phyloP scores from a whole-genome alignment of 2,329 filamentous ascomycete genomes.

The Aspergillus caelatus region DNA sequence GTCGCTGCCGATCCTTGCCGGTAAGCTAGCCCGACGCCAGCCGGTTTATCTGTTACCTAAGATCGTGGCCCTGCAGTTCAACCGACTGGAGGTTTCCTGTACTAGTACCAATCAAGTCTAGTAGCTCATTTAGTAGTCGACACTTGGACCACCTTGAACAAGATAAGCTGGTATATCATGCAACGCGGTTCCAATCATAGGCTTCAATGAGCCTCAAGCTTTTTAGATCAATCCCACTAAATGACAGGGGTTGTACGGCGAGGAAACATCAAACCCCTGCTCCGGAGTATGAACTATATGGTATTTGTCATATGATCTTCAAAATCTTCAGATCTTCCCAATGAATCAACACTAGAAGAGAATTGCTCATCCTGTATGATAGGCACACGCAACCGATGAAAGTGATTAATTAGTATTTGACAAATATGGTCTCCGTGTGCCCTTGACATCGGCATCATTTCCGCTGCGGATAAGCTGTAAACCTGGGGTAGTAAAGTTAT shows the following conservation, averaged over 20 bases:
- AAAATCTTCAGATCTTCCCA: background rate
- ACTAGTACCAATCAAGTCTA: background rate
- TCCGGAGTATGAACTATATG: background rate
- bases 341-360: background rate
- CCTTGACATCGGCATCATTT: background rate
- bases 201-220: background rate
- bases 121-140: background rate
- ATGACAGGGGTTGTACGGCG: background rate
- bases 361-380: background rate
- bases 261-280: background rate
- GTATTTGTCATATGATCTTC: background rate
- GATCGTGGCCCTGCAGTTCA: background rate
- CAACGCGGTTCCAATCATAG: background rate
- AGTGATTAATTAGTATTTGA: background rate
- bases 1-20: background rate
- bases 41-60: background rate
- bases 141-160: background rate
- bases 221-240: background rate
- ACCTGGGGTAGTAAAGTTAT: background rate
- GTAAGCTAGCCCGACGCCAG: background rate
- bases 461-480: background rate
- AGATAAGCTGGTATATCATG: background rate
- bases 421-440: background rate
- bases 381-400: background rate
- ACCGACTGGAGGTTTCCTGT: background rate